phyloP scores from a whole-genome alignment of 495 filamentous ascomycete genomes.

The Wilcoxina mikolae region DNA sequence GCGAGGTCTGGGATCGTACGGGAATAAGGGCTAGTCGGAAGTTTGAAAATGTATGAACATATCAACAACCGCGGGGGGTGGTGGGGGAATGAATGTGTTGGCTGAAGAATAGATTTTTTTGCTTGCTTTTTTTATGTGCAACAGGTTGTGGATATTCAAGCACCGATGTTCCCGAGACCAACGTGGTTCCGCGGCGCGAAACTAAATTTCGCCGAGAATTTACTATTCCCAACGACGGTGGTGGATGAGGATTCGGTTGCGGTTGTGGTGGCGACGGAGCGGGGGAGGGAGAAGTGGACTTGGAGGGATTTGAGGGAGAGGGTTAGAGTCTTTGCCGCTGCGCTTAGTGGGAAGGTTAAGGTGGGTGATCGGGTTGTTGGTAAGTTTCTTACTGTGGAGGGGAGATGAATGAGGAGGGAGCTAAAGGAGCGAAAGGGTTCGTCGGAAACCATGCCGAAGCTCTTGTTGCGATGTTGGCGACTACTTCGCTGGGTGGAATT shows the following conservation, averaged over 20 bases:
- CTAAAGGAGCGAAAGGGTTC: constrained; percentile 39
- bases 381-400: constrained; percentile 8
- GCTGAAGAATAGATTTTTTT: not conserved
- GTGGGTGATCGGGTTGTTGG: constrained; percentile 57
- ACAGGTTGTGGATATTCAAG: constrained; percentile 54
- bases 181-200: constrained; percentile 63
- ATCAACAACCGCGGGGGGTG: constrained; percentile 31
- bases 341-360: constrained; percentile 50
- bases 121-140: too few species aligned
- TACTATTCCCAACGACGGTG: constrained; percentile 53
- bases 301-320: constrained; percentile 69
- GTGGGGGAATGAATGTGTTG: constrained; percentile 13
- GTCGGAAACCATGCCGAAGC: constrained; percentile 76
- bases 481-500: constrained; percentile 65
- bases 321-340: constrained; percentile 56
- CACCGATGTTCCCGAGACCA: constrained; percentile 70
- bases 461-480: constrained; percentile 71
- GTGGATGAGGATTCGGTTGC: constrained; percentile 45
- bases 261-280: constrained; percentile 66
- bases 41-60: constrained; percentile 4
- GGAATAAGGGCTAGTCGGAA: constrained; percentile 50
- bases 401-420: constrained; percentile 4
- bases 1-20: constrained; percentile 67
- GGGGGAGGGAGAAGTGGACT: constrained; percentile 54
- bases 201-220: constrained; percentile 85